Base-by-base conservation (phyloP, 352 stramenopile genomes). In the Globisporangium sylvaticum region DNA sequence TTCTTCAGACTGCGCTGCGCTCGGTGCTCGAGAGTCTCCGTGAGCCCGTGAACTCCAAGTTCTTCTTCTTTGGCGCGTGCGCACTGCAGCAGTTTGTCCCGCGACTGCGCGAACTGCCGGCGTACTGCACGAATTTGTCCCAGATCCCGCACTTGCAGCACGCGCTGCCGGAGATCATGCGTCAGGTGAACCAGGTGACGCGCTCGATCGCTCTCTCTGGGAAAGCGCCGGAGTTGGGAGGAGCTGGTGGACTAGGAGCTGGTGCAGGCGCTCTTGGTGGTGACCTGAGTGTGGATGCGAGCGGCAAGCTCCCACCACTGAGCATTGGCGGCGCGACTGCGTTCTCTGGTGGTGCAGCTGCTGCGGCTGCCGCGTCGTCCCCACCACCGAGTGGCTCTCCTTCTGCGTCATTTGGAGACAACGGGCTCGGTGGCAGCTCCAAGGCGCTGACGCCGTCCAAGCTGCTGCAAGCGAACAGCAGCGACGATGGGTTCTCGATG, bases 31-130 rank as follows among this genome's bases (percentile, higher is more conserved):
- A 99, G 72, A 98, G 97, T 63, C 78, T 99, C 56, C 87, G 97
- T 25, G 98, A 99, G 67, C 88, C 92, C 9, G 95, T 98, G n/a
- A 98, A 91, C 71, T 97, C 92, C 0, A 99, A 99, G 69, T 98
- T 99, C 74, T 99, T 99, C 74, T 94, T 97, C 56, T 99, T 99
- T 74, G 97, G 97, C n/a, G 98, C 98, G 61, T 98, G 98, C 69
- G 97, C 97, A 24, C 73, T 99, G 44, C 96, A 99, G 75, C 96
- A 99, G 77, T 99, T 99, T 78, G 98, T 99, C 64, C 88, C 89
- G 24, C 83, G 97, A 15, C 78, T 99, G n/a, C 91, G 96, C 39
- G 96, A 99, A 67, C 92, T 98, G 66, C 97, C 97, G 10, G 96
- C 98, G 62, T 99, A 99, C 75, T 99, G 97, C 75, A 97, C 90